phyloP scores from a whole-genome alignment of 73 alveolate species.

The Paramecium tetraurelia region DNA sequence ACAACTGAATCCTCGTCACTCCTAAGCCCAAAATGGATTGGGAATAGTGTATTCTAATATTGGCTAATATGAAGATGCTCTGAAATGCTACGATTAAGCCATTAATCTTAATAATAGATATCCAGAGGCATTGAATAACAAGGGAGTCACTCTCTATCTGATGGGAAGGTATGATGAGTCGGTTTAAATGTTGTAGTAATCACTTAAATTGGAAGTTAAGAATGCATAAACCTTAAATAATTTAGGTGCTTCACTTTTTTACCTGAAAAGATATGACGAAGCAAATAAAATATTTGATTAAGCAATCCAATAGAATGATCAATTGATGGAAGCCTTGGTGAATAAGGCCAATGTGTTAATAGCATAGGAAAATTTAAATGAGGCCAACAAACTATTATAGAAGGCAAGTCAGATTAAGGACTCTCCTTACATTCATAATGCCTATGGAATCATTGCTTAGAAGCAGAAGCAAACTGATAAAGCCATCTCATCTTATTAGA shows the following conservation, averaged over 20 bases:
- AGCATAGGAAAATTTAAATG: conserved; percentile 1
- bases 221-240: conserved; percentile 30
- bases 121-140: conserved; percentile 30
- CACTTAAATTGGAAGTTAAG: conserved; percentile 17
- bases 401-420: background rate
- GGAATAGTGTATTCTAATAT: conserved; percentile 35
- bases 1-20: background rate
- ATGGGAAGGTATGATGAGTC: conserved; percentile 51
- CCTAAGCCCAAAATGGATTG: conserved; percentile 27
- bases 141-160: conserved; percentile 12
- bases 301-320: conserved; percentile 29
- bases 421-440: background rate
- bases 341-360: conserved; percentile 44
- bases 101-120: conserved; percentile 1
- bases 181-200: conserved; percentile 3
- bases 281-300: conserved; percentile 49
- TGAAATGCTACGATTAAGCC: conserved; percentile 23
- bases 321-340: background rate
- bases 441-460: conserved; percentile 16
- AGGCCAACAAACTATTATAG: background rate
- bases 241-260: conserved; percentile 28
- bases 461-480: background rate
- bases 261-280: conserved; percentile 24
- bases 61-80: conserved; percentile 30
- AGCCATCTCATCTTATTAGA: background rate